Base-by-base conservation (phyloP, 192 early-diverging fungal species). In the Obelidium mucronatum region DNA sequence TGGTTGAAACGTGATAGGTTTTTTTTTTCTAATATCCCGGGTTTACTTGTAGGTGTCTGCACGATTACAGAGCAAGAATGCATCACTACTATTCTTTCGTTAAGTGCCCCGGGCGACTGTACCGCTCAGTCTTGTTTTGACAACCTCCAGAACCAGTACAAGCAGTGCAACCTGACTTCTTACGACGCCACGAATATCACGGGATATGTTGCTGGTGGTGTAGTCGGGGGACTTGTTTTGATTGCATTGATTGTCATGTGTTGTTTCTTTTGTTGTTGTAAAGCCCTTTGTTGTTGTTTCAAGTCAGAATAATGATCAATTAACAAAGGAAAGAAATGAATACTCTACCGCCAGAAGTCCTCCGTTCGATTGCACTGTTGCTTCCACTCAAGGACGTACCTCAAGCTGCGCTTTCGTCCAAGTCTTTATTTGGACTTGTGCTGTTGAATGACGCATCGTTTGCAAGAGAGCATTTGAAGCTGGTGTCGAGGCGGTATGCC, bases 261-360 rank as follows among this genome's bases (percentile, higher is more conserved):
- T 22, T 33, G 22, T 22, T 11, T 33, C 15, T 60, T 11, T 11
- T 60, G 58, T 33, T 60, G 11, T 30, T 60, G 58, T 33, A 11
- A 30, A 28, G 26, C 58, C 58, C 8, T 60, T 11, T 60, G 58
- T 33, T 60, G 58, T 60, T 60, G 58, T 30, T 60, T n/a, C n/a
- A n/a, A n/a, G n/a, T n/a, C n/a, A n/a, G n/a, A n/a, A n/a, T n/a
- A n/a, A n/a, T n/a, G n/a, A n/a, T n/a, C n/a, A n/a, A n/a, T n/a
- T n/a, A n/a, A n/a, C n/a, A n/a, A n/a, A n/a, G n/a, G n/a, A n/a
- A n/a, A n/a, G n/a, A n/a, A n/a, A n/a, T n/a, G n/a, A n/a, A n/a
- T n/a, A n/a, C 48, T 8, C 48, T 51, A 22, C 48, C 48, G 48
- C 8, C 48, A 22, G 48, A 51, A 51, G 48, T 51, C 48, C 11